Evolutionary conservation across 2,329 filamentous ascomycete genomes (phyloP).

Genomic region (Teratosphaeria pseudoeucalypti): DNA sequence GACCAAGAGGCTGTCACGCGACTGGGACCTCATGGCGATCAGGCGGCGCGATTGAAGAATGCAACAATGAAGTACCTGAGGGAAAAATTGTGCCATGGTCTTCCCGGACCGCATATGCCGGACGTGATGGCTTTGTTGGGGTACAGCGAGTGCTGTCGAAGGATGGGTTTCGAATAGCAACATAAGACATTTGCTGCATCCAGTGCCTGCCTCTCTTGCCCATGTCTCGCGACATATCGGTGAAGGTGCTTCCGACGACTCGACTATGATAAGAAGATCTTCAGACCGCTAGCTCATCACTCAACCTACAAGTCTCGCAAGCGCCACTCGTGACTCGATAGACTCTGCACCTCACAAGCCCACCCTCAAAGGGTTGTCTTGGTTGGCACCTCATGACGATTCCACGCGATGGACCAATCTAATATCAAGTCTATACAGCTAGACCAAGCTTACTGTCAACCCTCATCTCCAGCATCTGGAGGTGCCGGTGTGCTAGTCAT

Average conservation of each 20-base stretch:
- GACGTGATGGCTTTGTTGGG: conserved; percentile 47
- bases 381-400: too few relatives aligned
- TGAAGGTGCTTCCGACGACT: too few relatives aligned
- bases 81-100: conserved; percentile 44
- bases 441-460: too few relatives aligned
- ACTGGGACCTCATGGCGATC: neutral
- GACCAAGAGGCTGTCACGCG: neutral
- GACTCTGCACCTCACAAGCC: too few relatives aligned
- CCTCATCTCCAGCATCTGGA: neutral
- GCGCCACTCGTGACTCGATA: too few relatives aligned
- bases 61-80: conserved; percentile 46
- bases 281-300: too few relatives aligned
- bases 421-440: too few relatives aligned
- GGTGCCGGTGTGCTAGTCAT: neutral
- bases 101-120: conserved; percentile 43
- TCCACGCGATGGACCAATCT: too few relatives aligned
- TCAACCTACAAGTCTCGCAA: too few relatives aligned
- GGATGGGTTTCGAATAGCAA: conserved; percentile 18
- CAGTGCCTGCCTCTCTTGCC: neutral
- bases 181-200: neutral
- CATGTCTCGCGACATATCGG: neutral
- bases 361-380: too few relatives aligned
- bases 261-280: too few relatives aligned
- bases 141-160: conserved; percentile 36
- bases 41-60: conserved; percentile 12